Evolutionary conservation across 73 alveolate species (phyloP), one percentile per base, ranked within the genome.

Genomic region (Halteria grandinella): DNA sequence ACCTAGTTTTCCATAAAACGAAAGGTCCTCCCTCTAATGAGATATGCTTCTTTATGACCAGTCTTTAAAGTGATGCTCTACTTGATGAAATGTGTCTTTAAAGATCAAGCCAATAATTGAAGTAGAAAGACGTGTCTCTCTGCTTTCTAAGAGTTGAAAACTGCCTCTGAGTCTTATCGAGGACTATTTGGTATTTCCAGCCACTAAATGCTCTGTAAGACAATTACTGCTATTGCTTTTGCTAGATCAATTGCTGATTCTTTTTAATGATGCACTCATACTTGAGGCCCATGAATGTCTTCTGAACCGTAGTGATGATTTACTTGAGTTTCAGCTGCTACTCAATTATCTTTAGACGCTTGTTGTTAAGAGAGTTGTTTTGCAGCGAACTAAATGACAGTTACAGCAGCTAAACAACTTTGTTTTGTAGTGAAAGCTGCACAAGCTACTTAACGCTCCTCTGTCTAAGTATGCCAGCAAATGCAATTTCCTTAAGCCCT

Each of bases 251-350:
- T 60, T 59, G 37, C 27, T 37, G 43, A 60, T 60, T 60, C 24
- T 23, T 60, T 29, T 21, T 60, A 12, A 60, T 40, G 18, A 60
- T 23, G 1, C 60, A 40, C 27, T 60, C 29, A 39, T 60, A 60
- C 17, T 59, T 5, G n/a, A 60, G 43, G 7, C 77, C 77, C 77
- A 60, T 60, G 24, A 60, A 60, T 10, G 77, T 40, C 43, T 40
- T 60, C 28, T 40, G 10, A 10, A 60, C 48, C 7, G 3, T 10
- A 3, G 24, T 60, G 21, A 21, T 8, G 25, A 60, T 37, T 6
- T 60, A 36, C 24, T 12, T 36, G 3, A 8, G 21, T 7, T 40
- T 3, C 1, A 60, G 4, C 37, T 32, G 47, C 7, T 36, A 6
- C 28, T 60, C 12, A 21, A 17, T 28, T 5, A 17, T 60, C 20